These are phyloP conservation scores for Asterophora parasitica DNA, from an alignment of 768 basidiomycete species.

Conservation along the genomic window DNA sequence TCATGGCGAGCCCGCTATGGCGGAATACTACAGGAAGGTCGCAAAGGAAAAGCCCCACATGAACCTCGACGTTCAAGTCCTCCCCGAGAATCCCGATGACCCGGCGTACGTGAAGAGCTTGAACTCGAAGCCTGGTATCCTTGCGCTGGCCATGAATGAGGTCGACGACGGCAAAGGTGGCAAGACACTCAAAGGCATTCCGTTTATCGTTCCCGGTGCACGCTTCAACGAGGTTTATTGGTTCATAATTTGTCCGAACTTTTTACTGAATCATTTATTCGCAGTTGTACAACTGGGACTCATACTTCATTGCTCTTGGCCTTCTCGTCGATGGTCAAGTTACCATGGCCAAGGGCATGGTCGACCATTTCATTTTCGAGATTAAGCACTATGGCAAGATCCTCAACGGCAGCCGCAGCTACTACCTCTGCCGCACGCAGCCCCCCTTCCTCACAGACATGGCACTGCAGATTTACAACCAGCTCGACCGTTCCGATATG, in stretches of 20 bases:
- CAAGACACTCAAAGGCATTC: conserved; percentile 84
- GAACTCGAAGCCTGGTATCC: conserved; percentile 89
- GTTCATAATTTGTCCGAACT: conserved; percentile 1
- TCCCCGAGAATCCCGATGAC: conserved; percentile 85
- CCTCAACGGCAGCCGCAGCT: conserved; percentile 91
- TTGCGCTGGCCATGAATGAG: conserved; percentile 95
- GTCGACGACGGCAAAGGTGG: conserved; percentile 75
- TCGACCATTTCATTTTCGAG: conserved; percentile 98
- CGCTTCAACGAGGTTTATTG: conserved; percentile 82
- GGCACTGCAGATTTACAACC: conserved; percentile 96
- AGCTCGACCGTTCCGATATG: conserved; percentile 80
- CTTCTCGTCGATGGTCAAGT: conserved; percentile 93
- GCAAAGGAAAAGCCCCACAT: conserved; percentile 90
- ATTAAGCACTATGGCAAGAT: conserved; percentile 98
- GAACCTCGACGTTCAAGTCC: conserved; percentile 86
- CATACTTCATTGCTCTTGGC: conserved; percentile 91
- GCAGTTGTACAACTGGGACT: conserved; percentile 93
- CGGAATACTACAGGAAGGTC: conserved; percentile 90
- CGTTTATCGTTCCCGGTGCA: conserved; percentile 95
- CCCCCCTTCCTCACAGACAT: conserved; percentile 99
- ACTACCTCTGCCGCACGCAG: conserved; percentile 93
- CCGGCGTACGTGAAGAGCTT: conserved; percentile 86
- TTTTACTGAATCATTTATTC: not conserved
- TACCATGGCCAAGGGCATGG: conserved; percentile 94
- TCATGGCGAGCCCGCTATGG: conserved; percentile 89